These are phyloP conservation scores for Cymbopogon citratus DNA, from an alignment of 176 grass and related monocot species.

Conservation along the genomic window DNA sequence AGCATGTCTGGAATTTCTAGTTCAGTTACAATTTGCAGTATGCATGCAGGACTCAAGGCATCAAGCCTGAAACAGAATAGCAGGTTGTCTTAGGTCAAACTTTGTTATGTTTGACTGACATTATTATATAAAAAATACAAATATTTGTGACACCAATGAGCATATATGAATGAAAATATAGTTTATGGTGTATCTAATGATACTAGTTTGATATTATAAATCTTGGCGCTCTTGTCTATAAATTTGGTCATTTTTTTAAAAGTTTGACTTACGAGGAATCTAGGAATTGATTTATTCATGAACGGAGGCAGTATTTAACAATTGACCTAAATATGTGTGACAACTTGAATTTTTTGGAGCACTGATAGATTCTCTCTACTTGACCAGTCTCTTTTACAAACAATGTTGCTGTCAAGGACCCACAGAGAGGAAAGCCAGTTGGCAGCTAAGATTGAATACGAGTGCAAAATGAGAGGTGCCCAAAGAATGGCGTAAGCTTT, in stretches of 20 bases:
- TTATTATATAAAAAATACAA: neutral
- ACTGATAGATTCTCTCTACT: constrained; percentile 21
- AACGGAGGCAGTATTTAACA: neutral
- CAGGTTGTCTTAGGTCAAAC: neutral
- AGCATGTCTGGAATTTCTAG: neutral
- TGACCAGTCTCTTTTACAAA: constrained; percentile 86
- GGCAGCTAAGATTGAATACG: constrained; percentile 79
- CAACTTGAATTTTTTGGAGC: neutral
- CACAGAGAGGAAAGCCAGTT: constrained; percentile 72
- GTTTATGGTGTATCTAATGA: neutral
- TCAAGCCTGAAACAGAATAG: neutral
- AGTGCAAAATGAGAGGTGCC: constrained; percentile 97
- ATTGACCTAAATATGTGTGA: neutral
- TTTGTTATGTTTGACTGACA: neutral
- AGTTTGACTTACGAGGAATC: neutral
- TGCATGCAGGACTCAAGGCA: neutral
- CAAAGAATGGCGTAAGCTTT: constrained; percentile 94
- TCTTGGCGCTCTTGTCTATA: neutral
- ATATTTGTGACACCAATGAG: neutral
- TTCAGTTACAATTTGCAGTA: neutral
- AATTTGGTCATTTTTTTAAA: neutral
- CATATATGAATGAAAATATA: neutral
- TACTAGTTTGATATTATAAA: neutral
- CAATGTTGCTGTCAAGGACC: constrained; percentile 82
- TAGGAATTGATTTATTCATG: neutral